Conservation (phyloP, 192 early-diverging fungal species). For the Backusella psychrophila region DNA sequence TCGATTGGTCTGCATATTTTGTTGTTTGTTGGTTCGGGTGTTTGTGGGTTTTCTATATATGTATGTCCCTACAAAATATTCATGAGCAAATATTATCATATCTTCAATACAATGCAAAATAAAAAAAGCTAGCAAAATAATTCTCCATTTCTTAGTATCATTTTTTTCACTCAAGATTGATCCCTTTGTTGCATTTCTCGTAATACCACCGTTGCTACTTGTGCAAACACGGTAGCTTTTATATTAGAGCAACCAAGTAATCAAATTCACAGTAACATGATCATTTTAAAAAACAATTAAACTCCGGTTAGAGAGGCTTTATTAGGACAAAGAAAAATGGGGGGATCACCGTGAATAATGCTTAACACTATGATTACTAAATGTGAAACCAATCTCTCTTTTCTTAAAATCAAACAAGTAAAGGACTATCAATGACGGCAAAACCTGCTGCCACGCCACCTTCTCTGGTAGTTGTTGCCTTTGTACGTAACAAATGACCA, state of each 20-base stretch:
- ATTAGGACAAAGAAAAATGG: not conserved
- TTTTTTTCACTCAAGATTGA: too few species aligned
- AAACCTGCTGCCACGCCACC: constrained; percentile 97
- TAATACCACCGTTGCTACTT: too few species aligned
- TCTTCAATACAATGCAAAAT: too few species aligned
- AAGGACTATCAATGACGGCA: constrained; percentile 86
- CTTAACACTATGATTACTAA: not conserved
- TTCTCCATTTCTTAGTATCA: too few species aligned
- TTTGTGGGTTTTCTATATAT: too few species aligned
- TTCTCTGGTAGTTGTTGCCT: constrained; percentile 79
- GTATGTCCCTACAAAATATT: too few species aligned
- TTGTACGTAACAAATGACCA: constrained; percentile 93
- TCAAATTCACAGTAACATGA: not conserved
- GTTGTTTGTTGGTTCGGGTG: too few species aligned
- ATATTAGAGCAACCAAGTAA: not conserved
- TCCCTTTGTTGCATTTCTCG: too few species aligned
- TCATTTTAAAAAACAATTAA: not conserved
- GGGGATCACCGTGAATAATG: not conserved
- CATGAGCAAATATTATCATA: too few species aligned
- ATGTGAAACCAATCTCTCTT: not conserved
- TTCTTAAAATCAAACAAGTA: constrained; percentile 43
- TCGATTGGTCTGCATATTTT: too few species aligned
- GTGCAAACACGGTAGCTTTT: too few species aligned
- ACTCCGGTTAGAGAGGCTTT: not conserved
- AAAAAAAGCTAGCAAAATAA: too few species aligned